These are phyloP conservation scores for Eutrema salsugineum DNA, from an alignment of 441 rosid species.

Conservation along the genomic window DNA sequence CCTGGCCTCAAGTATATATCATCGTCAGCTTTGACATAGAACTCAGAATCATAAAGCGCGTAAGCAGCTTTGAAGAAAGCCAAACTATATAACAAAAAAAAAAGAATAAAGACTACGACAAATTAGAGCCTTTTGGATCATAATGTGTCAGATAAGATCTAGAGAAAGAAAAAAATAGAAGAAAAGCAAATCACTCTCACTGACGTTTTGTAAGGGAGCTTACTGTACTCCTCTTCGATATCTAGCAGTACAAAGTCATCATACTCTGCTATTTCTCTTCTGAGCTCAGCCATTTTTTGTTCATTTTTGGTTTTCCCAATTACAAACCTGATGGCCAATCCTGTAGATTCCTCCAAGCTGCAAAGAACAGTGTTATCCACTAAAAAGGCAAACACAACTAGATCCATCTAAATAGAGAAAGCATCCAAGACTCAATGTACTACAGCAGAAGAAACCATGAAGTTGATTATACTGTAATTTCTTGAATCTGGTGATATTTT, in stretches of 20 bases:
- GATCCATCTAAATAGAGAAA: not conserved
- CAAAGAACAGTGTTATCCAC: not conserved
- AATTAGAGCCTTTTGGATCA: not conserved
- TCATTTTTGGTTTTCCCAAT: constrained; percentile 67
- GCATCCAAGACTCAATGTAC: not conserved
- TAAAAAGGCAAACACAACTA: not conserved
- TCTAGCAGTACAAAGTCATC: constrained; percentile 88
- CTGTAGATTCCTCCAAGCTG: constrained; percentile 89
- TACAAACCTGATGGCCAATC: constrained; percentile 74
- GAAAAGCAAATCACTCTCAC: constrained; percentile 24
- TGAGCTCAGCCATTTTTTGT: constrained; percentile 60
- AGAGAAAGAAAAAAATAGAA: not conserved
- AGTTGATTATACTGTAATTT: not conserved
- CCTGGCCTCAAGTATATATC: constrained; percentile 95
- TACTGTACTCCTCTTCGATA: constrained; percentile 90
- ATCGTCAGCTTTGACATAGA: constrained; percentile 95
- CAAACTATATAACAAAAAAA: constrained; percentile 41
- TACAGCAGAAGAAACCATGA: not conserved
- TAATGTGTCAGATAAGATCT: not conserved
- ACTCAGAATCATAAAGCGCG: constrained; percentile 73
- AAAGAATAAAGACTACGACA: not conserved
- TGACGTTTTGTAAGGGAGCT: constrained; percentile 98
- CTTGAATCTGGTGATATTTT: not conserved
- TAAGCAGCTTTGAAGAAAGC: constrained; percentile 91
- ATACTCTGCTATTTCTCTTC: constrained; percentile 61